A percentile compares a stretch with the other conserved stretches of the same genome.
phyloP scores from a whole-genome alignment of 2,329 filamentous ascomycete genomes.

The Fusarium sp. region DNA sequence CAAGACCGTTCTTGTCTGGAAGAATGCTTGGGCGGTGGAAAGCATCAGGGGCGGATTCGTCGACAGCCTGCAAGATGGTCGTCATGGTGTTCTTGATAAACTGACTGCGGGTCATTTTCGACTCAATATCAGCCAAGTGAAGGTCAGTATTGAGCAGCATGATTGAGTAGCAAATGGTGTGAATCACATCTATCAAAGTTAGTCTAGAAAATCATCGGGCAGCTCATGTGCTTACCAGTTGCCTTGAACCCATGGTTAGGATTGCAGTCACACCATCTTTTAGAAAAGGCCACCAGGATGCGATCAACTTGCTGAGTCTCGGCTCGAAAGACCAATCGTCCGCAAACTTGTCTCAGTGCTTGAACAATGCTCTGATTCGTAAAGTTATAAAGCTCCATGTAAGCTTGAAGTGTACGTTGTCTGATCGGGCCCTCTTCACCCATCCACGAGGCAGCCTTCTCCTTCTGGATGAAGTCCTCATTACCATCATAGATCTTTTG shows the following conservation, averaged over 20 bases:
- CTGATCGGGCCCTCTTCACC: constrained; percentile 77
- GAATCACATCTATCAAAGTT: constrained; percentile 80
- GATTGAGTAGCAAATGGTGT: constrained; percentile 96
- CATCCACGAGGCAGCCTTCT: constrained; percentile 87
- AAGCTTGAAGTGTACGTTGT: constrained; percentile 74
- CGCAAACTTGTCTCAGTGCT: constrained; percentile 83
- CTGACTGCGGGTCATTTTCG: constrained; percentile 94
- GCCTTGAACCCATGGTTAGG: constrained; percentile 92
- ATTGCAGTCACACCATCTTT: constrained; percentile 94
- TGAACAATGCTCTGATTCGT: constrained; percentile 81
- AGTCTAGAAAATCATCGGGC: constrained; percentile 41
- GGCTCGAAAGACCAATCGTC: constrained; percentile 82
- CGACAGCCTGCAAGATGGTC: constrained; percentile 81
- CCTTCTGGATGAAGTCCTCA: constrained; percentile 82
- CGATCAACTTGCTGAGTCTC: constrained; percentile 98
- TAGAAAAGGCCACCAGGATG: constrained; percentile 88
- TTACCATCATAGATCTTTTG: constrained; percentile 85
- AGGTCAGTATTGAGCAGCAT: constrained; percentile 96
- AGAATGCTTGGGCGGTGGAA: constrained; percentile 71
- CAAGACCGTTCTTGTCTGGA: constrained; percentile 55
- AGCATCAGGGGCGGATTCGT: constrained; percentile 76
- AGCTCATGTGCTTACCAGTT: constrained; percentile 67
- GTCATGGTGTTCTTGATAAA: constrained; percentile 98
- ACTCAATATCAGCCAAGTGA: constrained; percentile 92
- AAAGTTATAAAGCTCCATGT: constrained; percentile 95